phyloP scores from a whole-genome alignment of 2,329 filamentous ascomycete species.

The Cytospora mali region DNA sequence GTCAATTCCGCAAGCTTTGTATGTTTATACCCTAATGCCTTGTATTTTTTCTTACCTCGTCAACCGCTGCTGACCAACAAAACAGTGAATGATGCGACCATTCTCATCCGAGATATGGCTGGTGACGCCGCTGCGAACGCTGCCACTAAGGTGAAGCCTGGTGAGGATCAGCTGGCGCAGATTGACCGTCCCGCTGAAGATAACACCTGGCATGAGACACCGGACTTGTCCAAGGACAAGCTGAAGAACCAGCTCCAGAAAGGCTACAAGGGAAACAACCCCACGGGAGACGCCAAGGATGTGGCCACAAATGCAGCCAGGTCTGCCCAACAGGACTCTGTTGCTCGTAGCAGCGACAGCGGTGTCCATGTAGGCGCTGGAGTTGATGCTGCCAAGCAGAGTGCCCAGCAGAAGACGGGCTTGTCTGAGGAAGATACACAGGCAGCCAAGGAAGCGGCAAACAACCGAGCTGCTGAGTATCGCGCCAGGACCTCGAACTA shows the following conservation, averaged over 20 bases:
- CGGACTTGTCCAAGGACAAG: constrained; percentile 71
- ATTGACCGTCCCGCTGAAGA: constrained; percentile 85
- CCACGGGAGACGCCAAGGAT: constrained; percentile 61
- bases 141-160: constrained; percentile 74
- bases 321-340: constrained; percentile 46
- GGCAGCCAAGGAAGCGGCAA: constrained; percentile 44
- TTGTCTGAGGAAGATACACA: constrained; percentile 67
- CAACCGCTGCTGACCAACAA: constrained; percentile 23
- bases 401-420: constrained; percentile 58
- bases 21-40: constrained; percentile 44
- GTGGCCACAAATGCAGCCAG: constrained; percentile 60
- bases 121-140: constrained; percentile 85
- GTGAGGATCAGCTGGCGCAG: constrained; percentile 72
- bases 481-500: constrained; percentile 65
- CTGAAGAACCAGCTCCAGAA: constrained; percentile 70
- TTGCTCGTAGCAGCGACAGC: constrained; percentile 43
- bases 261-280: constrained; percentile 57
- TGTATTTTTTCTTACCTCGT: too few species aligned
- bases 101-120: constrained; percentile 86
- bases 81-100: constrained; percentile 72
- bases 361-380: constrained; percentile 56
- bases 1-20: constrained; percentile 90
- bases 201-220: constrained; percentile 91
- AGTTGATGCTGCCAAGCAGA: constrained; percentile 45
- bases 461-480: constrained; percentile 44